Conservation (phyloP, 768 basidiomycete genomes). For the Tulasnella sp. region DNA sequence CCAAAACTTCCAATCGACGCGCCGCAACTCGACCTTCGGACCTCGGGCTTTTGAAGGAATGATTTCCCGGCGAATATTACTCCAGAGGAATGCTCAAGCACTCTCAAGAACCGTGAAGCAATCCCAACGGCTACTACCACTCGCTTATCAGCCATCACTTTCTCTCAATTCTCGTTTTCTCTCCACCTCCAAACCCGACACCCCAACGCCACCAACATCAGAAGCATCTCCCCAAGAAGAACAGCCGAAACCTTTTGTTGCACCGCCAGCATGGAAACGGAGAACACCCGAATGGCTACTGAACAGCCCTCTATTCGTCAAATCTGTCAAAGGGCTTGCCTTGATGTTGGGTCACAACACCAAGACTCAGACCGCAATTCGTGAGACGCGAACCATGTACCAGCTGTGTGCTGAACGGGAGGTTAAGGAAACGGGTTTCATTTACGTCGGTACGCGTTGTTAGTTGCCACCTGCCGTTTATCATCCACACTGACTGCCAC, state of each 20-base stretch:
- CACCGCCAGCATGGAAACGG: conserved; percentile 8
- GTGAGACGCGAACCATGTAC: conserved; percentile 37
- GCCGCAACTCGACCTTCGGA: not conserved
- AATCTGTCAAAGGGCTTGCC: conserved; percentile 31
- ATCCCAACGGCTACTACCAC: not conserved
- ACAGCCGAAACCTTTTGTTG: conserved; percentile 14
- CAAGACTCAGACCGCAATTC: conserved; percentile 34
- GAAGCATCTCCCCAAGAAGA: not conserved
- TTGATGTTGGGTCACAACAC: conserved; percentile 37
- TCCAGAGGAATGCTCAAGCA: not conserved
- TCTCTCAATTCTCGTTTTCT: not conserved
- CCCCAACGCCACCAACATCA: not conserved
- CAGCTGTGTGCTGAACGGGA: conserved; percentile 35
- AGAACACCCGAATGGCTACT: conserved; percentile 14
- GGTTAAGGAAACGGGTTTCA: conserved; percentile 34
- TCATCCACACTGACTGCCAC: not conserved
- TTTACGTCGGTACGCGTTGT: conserved; percentile 36
- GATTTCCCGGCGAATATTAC: not conserved
- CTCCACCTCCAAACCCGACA: not conserved
- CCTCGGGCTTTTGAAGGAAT: not conserved
- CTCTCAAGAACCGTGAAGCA: not conserved
- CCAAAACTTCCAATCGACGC: not conserved
- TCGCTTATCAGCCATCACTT: not conserved
- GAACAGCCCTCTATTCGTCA: conserved; percentile 18
- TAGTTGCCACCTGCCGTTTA: not conserved